Evolutionary conservation across 352 stramenopile genomes (phyloP), one percentile per base, ranked within the genome.

Genomic region (Pythium biforme): DNA sequence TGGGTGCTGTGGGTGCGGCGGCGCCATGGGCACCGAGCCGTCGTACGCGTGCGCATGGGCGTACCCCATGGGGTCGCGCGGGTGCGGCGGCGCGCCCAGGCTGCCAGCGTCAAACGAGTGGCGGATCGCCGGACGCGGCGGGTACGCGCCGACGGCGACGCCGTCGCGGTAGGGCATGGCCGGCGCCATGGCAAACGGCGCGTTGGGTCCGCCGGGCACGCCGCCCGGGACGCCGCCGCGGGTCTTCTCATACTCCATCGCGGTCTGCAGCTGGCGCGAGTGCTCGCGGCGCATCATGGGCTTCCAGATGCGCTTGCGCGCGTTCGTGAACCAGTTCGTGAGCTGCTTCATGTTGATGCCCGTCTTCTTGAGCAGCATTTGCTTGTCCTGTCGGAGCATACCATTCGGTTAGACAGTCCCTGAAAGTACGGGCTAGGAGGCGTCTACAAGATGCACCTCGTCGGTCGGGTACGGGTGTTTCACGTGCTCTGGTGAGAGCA

Each of bases 341-440:
- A 96, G 82, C 72, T 96, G 88, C 70, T 94, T 95, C 86, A 95
- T 94, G 66, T 89, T 94, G 62, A 96, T 92, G 26, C 84, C 86
- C 14, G 88, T 94, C 76, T 92, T 90, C 72, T 91, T 88, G 10
- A 94, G 75, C 61, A 96, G 69, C 85, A 91, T 92, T 80, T 94
- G 85, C 65, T 96, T 96, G 72, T 96, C 86, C 73, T 89, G 51
- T 43, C 8, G n/a, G n/a, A 37, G 31, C 2, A 37, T 10, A 37
- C 31, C 10, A 5, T 8, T 37, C 31, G 31, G 31, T 37, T 11
- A 37, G 26, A 22, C 33, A 20, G 11, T 6, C 43, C n/a, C n/a
- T n/a, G n/a, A n/a, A n/a, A n/a, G n/a, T n/a, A n/a, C n/a, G n/a
- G n/a, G 5, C 23, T 8, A 33, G 45, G 15, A 26, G 14, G 4